Evolutionary conservation across 768 basidiomycete genomes (phyloP).

Genomic region (Naganishia antarctica): DNA sequence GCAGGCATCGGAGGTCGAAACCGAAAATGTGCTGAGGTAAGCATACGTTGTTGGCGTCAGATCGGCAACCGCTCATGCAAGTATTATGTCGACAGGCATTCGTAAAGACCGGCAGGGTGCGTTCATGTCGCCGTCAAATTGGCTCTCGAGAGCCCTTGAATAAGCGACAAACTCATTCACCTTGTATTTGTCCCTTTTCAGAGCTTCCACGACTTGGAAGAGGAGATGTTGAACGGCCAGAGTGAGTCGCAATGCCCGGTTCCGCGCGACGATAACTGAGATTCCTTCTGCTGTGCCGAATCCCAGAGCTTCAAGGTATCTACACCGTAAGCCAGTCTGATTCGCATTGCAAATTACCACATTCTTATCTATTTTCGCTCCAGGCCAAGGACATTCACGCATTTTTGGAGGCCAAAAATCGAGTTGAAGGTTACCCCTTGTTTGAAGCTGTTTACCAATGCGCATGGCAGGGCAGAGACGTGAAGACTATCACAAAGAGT

Average conservation of each 20-base stretch:
- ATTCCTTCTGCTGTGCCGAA: background rate
- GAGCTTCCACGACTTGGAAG: constrained; percentile 52
- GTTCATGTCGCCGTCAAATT: constrained; percentile 12
- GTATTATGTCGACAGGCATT: constrained; percentile 48
- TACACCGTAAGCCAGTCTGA: constrained; percentile 38
- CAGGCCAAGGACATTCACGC: constrained; percentile 51
- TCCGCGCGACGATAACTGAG: background rate
- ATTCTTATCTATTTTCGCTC: background rate
- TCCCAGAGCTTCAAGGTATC: constrained; percentile 51
- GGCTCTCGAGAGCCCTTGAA: too few relatives aligned
- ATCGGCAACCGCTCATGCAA: background rate
- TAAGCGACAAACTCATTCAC: too few relatives aligned
- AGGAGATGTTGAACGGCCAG: constrained; percentile 53
- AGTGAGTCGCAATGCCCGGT: constrained; percentile 35
- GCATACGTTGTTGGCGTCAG: too few relatives aligned
- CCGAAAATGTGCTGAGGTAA: constrained; percentile 30
- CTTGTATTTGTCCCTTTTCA: constrained; percentile 25
- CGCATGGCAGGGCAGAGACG: constrained; percentile 44
- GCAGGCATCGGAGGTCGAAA: constrained; percentile 46
- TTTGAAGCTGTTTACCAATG: constrained; percentile 50
- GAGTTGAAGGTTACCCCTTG: constrained; percentile 52
- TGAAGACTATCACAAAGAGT: constrained; percentile 20
- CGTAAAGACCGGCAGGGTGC: constrained; percentile 51
- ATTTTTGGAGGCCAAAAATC: constrained; percentile 50
- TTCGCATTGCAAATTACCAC: background rate